Percentiles rank a stretch among this genome's conserved stretches.
phyloP scores from a whole-genome alignment of 495 filamentous ascomycete genomes.

The Niebla homalea region DNA sequence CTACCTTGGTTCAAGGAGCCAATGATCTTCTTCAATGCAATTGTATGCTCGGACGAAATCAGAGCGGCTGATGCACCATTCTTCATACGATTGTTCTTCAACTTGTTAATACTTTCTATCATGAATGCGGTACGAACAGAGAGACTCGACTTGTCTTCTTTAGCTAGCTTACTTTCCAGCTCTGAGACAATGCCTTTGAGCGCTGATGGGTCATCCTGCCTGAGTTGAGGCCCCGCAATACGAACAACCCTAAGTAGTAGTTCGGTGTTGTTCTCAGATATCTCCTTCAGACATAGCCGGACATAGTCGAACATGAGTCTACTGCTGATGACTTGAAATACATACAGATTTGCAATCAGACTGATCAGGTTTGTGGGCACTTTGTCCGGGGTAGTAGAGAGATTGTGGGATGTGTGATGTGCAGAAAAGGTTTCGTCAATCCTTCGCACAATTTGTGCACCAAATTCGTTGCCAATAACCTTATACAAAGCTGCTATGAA shows the following conservation, averaged over 20 bases:
- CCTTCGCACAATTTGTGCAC: slow-evolving; percentile 67
- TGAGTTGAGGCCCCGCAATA: slow-evolving; percentile 65
- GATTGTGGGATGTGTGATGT: slow-evolving; percentile 39
- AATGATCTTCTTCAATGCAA: slow-evolving; percentile 69
- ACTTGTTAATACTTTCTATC: slow-evolving; percentile 88
- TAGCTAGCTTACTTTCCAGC: slow-evolving; percentile 57
- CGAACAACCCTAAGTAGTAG: slow-evolving; percentile 74
- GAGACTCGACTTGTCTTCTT: slow-evolving; percentile 51
- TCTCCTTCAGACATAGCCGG: slow-evolving; percentile 54
- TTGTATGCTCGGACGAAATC: slow-evolving; percentile 61
- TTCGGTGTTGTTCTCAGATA: slow-evolving; percentile 86
- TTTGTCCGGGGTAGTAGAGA: slow-evolving; percentile 40
- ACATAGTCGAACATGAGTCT: slow-evolving; percentile 84
- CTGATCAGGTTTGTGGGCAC: slow-evolving; percentile 67
- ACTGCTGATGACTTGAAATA: slow-evolving; percentile 73
- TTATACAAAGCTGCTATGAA: slow-evolving; percentile 84
- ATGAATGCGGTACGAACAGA: slow-evolving; percentile 92
- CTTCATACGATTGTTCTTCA: slow-evolving; percentile 89
- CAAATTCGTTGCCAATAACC: slow-evolving; percentile 73
- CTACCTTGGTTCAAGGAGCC: slow-evolving; percentile 56
- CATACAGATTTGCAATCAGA: slow-evolving; percentile 78
- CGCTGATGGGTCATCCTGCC: slow-evolving; percentile 81
- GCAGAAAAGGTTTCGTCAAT: slow-evolving; percentile 56
- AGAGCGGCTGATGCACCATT: slow-evolving; percentile 47
- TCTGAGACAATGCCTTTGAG: slow-evolving; percentile 79